Evolutionary conservation across 257 asterid species (phyloP), one percentile per base, ranked within the genome.

Genomic region (Solanum tarijense): DNA sequence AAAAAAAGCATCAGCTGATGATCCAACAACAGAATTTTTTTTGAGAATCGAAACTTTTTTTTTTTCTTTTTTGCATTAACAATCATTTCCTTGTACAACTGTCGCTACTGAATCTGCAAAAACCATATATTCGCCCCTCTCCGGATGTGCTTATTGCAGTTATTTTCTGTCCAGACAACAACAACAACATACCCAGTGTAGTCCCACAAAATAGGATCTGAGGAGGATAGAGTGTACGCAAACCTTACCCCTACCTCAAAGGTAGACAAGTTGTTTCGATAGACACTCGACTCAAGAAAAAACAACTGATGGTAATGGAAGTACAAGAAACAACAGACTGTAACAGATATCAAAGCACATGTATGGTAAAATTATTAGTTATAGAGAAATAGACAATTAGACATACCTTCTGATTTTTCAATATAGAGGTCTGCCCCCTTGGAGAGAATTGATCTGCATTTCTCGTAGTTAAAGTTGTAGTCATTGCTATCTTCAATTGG

Each of bases 381-480:
- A 5, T 21, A 11, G 83, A 5, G 13, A 23, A 58, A 52, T 39
- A 3, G 29, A 85, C 89, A 69, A 58, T 43, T 23, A 5, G 29
- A 85, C 90, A 65, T 95, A 96, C 98, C 99, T 83, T 94, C 98
- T 60, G 93, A 27, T 86, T 90, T 92, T 91, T 94, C 96, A 73
- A 94, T 85, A 74, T 90, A 88, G 75, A 96, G 93, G 88, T 94
- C 92, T 38, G 95, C 91, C 36, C 99, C 98, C 90, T 92, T 95
- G 66, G 94, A 94, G 83, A 96, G 94, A 86, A 94, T 83, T 78
- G 93, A 91, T 90, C 93, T 93, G 87, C 92, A 92, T 38, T 93
- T 92, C 87, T 94, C 98, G 73, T 94, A 94, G 90, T 95, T 90
- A 88, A 94, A 93, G 74, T 93, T 93, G 7, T 38, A 83, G 87